Conservation (phyloP, 176 grass and related monocot species). For the Phyllostachys edulis region DNA sequence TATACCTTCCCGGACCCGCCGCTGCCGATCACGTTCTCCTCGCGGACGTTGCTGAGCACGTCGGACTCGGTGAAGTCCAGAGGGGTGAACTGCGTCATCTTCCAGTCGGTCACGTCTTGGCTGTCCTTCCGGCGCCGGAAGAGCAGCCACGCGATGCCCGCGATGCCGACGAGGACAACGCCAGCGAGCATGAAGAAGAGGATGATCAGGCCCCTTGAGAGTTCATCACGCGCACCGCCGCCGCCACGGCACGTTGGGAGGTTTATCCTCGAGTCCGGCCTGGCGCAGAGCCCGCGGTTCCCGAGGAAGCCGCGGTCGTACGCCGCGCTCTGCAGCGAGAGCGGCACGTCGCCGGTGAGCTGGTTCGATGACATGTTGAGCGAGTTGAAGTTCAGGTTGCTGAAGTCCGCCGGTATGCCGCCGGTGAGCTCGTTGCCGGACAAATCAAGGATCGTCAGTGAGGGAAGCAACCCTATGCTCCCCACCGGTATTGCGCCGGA, state of each 20-base stretch:
- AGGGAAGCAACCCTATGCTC: slow-evolving; percentile 28
- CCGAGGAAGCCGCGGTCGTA: slow-evolving; percentile 63
- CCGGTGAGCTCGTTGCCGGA: slow-evolving; percentile 59
- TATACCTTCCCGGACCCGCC: slow-evolving; percentile 32
- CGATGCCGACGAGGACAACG: slow-evolving; percentile 34
- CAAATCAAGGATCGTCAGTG: slow-evolving; percentile 48
- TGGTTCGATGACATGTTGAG: slow-evolving; percentile 68
- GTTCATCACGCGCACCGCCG: slow-evolving; percentile 1
- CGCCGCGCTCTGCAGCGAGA: slow-evolving; percentile 43
- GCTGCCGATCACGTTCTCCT: slow-evolving; percentile 69
- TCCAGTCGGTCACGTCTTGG: slow-evolving; percentile 51
- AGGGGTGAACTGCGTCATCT: slow-evolving; percentile 58
- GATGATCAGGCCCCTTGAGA: slow-evolving; percentile 43
- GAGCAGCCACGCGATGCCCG: slow-evolving; percentile 43
- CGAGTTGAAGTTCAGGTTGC: slow-evolving; percentile 26
- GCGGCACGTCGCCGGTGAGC: slow-evolving; percentile 66
- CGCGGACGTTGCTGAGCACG: slow-evolving; percentile 45
- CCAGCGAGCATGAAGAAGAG: slow-evolving; percentile 43
- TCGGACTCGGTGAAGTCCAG: slow-evolving; percentile 56
- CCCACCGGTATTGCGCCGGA: slow-evolving; percentile 52
- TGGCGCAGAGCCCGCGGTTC: slow-evolving; percentile 62
- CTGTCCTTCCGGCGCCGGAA: slow-evolving; percentile 38
- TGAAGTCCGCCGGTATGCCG: slow-evolving; percentile 48
- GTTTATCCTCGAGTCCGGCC: neutral
- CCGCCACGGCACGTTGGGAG: slow-evolving; percentile 21